Conservation (phyloP, 129 eudicot species). For the Calendula officinalis region DNA sequence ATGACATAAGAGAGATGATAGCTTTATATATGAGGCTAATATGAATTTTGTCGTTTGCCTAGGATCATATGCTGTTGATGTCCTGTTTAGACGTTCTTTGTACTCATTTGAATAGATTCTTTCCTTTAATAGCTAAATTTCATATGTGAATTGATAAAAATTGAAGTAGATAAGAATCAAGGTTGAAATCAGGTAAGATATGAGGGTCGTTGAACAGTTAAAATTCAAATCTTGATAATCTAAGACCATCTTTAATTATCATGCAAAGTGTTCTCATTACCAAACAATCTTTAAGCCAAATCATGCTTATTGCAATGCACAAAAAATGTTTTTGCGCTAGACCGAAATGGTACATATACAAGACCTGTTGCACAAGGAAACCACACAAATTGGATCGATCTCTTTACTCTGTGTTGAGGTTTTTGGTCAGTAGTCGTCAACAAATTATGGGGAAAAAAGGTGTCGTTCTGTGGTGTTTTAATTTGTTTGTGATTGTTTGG, state of each 20-base stretch:
- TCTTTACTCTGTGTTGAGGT: background rate
- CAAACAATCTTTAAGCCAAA: conserved; percentile 26
- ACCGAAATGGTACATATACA: conserved; percentile 17
- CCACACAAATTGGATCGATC: conserved; percentile 2
- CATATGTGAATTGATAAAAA: background rate
- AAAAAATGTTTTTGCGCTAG: conserved; percentile 16
- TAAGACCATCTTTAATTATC: conserved; percentile 29
- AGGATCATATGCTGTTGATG: no score
- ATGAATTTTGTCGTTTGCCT: no score
- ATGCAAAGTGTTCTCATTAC: conserved; percentile 41
- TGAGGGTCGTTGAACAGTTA: conserved; percentile 25
- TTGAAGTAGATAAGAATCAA: background rate
- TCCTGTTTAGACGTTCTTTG: no score
- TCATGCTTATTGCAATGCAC: conserved; percentile 31
- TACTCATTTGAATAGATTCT: no score
- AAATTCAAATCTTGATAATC: background rate
- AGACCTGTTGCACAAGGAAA: conserved; percentile 9
- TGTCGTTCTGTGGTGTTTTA: conserved; percentile 28
- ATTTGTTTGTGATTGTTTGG: conserved; percentile 33
- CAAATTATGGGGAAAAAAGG: conserved; percentile 34
- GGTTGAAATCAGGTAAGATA: conserved; percentile 3
- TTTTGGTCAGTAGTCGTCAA: background rate
- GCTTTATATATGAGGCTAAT: no score
- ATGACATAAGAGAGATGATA: no score
- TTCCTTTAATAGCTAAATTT: no score